These are phyloP conservation scores for Fusarium domesticum DNA, from an alignment of 2,329 filamentous ascomycete genomes.

Conservation along the genomic window DNA sequence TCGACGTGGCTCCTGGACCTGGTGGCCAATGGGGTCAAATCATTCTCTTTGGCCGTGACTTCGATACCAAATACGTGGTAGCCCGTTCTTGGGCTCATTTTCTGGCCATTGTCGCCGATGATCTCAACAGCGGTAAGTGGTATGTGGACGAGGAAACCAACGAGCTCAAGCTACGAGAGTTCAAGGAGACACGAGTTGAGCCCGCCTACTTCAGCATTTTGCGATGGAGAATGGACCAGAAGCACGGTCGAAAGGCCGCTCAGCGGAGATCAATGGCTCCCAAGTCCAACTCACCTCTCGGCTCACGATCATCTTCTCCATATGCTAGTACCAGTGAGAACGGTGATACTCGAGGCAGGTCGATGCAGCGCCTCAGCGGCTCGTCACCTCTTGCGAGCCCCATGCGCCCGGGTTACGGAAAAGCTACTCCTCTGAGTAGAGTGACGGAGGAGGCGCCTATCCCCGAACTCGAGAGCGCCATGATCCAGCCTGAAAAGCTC, in stretches of 20 bases:
- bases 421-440: slow-evolving; percentile 67
- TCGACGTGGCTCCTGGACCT: slow-evolving; percentile 88
- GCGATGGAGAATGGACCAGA: slow-evolving; percentile 93
- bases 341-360: slow-evolving; percentile 64
- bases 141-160: slow-evolving; percentile 88
- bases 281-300: slow-evolving; percentile 45
- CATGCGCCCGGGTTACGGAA: slow-evolving; percentile 62
- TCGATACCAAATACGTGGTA: slow-evolving; percentile 97
- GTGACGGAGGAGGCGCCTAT: slow-evolving; percentile 66
- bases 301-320: slow-evolving; percentile 52
- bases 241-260: slow-evolving; percentile 68
- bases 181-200: slow-evolving; percentile 84
- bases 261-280: slow-evolving; percentile 54
- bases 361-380: slow-evolving; percentile 65
- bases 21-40: slow-evolving; percentile 93
- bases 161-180: slow-evolving; percentile 89
- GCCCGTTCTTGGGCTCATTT: slow-evolving; percentile 89
- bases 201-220: slow-evolving; percentile 93
- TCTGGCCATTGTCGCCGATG: slow-evolving; percentile 82
- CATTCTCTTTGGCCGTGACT: slow-evolving; percentile 94
- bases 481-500: slow-evolving; percentile 47
- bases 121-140: slow-evolving; percentile 85
- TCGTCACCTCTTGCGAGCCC: slow-evolving; percentile 63
- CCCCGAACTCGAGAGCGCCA: slow-evolving; percentile 38
- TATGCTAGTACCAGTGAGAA: slow-evolving; percentile 65